A percentile compares a stretch with the other conserved stretches of the same genome.
phyloP scores from a whole-genome alignment of 2,329 filamentous ascomycete species.

The Colletotrichum sp. region DNA sequence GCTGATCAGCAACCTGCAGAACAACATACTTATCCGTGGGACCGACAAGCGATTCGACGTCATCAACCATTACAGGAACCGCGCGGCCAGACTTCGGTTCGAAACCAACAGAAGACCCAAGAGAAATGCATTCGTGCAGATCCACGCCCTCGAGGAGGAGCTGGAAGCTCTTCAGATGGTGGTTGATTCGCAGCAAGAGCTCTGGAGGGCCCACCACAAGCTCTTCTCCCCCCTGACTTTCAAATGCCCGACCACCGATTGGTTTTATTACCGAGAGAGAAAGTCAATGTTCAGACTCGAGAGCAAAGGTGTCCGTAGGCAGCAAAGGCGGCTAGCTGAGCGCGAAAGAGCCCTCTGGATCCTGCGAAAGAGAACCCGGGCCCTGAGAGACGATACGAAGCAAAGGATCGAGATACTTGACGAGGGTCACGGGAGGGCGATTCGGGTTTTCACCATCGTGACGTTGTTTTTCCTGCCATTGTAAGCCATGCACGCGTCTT shows the following conservation, averaged over 20 bases:
- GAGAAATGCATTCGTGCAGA: slow-evolving; percentile 22
- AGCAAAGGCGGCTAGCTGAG: not conserved
- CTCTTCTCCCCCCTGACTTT: not conserved
- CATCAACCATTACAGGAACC: slow-evolving; percentile 9
- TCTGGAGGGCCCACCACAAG: not conserved
- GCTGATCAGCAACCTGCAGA: slow-evolving; percentile 4
- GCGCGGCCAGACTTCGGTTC: slow-evolving; percentile 5
- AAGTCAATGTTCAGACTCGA: not conserved
- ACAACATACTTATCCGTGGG: not conserved
- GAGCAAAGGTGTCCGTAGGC: not conserved
- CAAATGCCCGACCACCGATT: not conserved
- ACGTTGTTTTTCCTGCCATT: slow-evolving; percentile 43
- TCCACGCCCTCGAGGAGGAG: slow-evolving; percentile 25
- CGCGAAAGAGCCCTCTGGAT: not conserved
- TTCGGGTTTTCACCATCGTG: slow-evolving; percentile 43
- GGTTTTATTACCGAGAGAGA: not conserved
- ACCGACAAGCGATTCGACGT: not conserved
- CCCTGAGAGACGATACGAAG: slow-evolving; percentile 27
- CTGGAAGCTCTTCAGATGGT: slow-evolving; percentile 17
- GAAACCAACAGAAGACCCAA: slow-evolving; percentile 18
- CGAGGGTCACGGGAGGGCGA: slow-evolving; percentile 34
- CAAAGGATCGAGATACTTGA: slow-evolving; percentile 30
- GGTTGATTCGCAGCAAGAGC: not conserved
- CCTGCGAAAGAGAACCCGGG: not conserved
- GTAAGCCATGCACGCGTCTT: slow-evolving; percentile 18